phyloP scores from a whole-genome alignment of 1,284 basidiomycete species.

The Puccinia coronata region DNA sequence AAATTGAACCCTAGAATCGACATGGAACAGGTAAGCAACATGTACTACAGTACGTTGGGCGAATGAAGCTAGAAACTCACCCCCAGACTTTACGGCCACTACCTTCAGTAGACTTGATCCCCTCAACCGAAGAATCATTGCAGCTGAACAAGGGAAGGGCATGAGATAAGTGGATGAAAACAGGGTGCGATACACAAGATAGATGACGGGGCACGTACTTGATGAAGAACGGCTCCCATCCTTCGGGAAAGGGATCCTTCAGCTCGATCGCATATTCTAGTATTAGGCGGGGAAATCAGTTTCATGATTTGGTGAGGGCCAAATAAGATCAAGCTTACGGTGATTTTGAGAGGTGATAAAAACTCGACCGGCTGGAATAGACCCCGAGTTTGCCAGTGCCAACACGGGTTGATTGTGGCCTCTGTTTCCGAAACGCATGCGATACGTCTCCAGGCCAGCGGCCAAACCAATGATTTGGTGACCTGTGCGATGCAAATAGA shows the following conservation, averaged over 20 bases:
- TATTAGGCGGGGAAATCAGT: not conserved
- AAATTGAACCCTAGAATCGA: constrained; percentile 38
- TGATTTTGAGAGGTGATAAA: constrained; percentile 77
- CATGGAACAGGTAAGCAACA: not conserved
- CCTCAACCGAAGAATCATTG: constrained; percentile 84
- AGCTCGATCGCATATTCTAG: constrained; percentile 90
- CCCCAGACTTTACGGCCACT: constrained; percentile 90
- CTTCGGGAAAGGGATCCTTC: constrained; percentile 86
- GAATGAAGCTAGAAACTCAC: constrained; percentile 6
- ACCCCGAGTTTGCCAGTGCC: constrained; percentile 83
- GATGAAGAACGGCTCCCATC: constrained; percentile 97
- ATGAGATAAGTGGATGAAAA: not conserved
- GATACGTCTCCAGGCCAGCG: constrained; percentile 90
- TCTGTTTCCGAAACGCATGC: constrained; percentile 96
- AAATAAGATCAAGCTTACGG: constrained; percentile 9
- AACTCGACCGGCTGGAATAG: constrained; percentile 89
- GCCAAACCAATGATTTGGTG: constrained; percentile 97
- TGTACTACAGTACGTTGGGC: not conserved
- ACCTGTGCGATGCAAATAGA: constrained; percentile 16
- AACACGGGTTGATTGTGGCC: constrained; percentile 99
- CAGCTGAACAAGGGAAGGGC: constrained; percentile 26
- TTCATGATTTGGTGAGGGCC: constrained; percentile 67
- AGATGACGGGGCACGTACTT: constrained; percentile 67
- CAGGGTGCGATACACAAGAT: not conserved
- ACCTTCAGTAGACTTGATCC: constrained; percentile 84